Conservation (phyloP, 441 rosid genomes). For the Adansonia grandidieri region DNA sequence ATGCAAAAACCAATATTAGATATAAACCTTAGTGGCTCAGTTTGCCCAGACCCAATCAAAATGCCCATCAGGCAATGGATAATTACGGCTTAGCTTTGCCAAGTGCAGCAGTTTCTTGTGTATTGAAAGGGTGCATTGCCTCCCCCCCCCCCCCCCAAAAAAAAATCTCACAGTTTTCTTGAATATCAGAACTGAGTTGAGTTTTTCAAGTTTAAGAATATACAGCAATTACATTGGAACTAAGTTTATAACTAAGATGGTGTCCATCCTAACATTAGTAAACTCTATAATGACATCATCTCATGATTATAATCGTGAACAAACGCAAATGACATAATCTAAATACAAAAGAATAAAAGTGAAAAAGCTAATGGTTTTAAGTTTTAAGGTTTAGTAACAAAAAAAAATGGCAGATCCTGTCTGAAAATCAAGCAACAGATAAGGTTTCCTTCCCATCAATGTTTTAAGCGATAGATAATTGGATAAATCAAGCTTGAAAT, state of each 20-base stretch:
- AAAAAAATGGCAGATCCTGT: background rate
- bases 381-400: background rate
- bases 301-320: background rate
- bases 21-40: background rate
- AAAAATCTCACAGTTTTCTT: background rate
- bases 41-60: background rate
- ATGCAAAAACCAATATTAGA: background rate
- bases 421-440: background rate
- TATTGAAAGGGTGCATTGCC: background rate
- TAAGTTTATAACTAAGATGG: background rate
- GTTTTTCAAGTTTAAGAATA: background rate
- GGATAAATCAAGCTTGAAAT: background rate
- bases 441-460: background rate
- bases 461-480: background rate
- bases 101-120: background rate
- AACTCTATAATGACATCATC: background rate
- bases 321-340: background rate
- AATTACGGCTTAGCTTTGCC: background rate
- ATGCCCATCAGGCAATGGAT: background rate
- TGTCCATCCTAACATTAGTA: background rate
- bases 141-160: background rate
- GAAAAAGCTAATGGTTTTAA: background rate
- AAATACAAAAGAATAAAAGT: background rate
- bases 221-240: background rate
- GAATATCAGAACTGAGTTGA: background rate